A percentile compares a stretch with the other conserved stretches of the same genome.
Conservation (phyloP, 139 green algal species). For the Mesotaenium endlicherianum region DNA sequence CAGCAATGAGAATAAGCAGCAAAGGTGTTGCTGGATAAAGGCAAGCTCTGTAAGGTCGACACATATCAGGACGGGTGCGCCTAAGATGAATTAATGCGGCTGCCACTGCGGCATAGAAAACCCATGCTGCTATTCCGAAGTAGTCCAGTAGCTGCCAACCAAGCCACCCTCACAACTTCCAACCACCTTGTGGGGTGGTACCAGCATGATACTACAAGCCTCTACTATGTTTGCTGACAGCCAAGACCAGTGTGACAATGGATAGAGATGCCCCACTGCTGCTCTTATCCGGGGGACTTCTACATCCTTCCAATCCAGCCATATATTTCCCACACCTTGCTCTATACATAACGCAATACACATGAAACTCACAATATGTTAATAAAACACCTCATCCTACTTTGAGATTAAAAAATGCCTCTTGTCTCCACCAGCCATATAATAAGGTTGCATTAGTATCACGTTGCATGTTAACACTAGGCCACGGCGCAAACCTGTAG, state of each 20-base stretch:
- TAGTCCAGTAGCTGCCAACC: slow-evolving; percentile 16
- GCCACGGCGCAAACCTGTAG: not conserved
- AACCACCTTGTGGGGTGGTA: no score
- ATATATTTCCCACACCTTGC: not conserved
- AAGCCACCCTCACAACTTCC: no score
- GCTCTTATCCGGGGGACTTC: not conserved
- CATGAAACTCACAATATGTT: not conserved
- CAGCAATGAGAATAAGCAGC: not conserved
- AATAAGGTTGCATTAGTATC: not conserved
- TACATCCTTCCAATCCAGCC: not conserved
- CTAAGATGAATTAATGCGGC: slow-evolving; percentile 10
- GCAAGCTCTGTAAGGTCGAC: not conserved
- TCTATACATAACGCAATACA: not conserved
- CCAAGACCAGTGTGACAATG: not conserved
- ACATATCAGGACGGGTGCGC: not conserved
- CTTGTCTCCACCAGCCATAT: not conserved
- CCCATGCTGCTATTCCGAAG: slow-evolving; percentile 26
- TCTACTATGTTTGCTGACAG: not conserved
- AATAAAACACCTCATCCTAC: not conserved
- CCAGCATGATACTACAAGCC: not conserved
- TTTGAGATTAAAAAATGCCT: not conserved
- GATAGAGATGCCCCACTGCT: not conserved
- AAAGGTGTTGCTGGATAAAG: slow-evolving; percentile 2
- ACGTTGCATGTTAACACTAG: not conserved
- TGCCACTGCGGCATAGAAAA: slow-evolving; percentile 8